Base-by-base conservation (phyloP, 192 early-diverging fungal genomes). In the Podila epigama region DNA sequence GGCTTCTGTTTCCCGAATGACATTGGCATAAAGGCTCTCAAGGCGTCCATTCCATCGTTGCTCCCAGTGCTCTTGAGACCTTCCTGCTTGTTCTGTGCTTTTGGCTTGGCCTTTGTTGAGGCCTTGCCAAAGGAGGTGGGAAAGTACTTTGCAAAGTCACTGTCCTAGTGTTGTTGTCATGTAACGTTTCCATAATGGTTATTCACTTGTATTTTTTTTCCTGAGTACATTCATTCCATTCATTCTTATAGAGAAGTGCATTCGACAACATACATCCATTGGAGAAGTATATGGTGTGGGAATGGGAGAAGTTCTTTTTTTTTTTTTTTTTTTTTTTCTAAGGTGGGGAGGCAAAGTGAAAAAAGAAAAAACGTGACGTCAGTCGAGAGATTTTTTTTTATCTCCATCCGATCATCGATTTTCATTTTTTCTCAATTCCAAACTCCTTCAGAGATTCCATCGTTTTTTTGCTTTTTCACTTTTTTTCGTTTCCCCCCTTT, bases 1-100 rank as follows among this genome's bases (percentile, higher is more conserved):
- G 60, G 44, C 31, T 80, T 66, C 55, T 85, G 71, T 41, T 82
- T 82, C 13, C 84, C 87, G 64, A 88, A 88, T 4, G 87, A 83
- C 10, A 64, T 83, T 20, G 87, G 87, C 64, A 88, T 63, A 40
- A 84, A 79, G 13, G 67, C 75, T 48, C 81, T 50, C 10, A 88
- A 66, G 12, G 81, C 58, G 42, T 82, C 82, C 66, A 70, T 71
- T 48, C 70, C 81, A 51, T 72, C 57, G 35, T 79, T 70, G 6
- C 31, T 33, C 7, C 35, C 35, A 6, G 41, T 37, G 18, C 35
- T 52, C 51, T 52, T n/a, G n/a, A n/a, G 35, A 15, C 34, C 37
- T 25, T 70, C 70, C 54, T 51, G 64, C 8, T 58, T 52, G 63
- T 63, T 32, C 8, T 50, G 52, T 41, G 55, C 57, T 10, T 67